A percentile compares a stretch with the other conserved stretches of the same genome.
Conservation (phyloP, 1,284 basidiomycete species). For the Ceratobasidium sp. region DNA sequence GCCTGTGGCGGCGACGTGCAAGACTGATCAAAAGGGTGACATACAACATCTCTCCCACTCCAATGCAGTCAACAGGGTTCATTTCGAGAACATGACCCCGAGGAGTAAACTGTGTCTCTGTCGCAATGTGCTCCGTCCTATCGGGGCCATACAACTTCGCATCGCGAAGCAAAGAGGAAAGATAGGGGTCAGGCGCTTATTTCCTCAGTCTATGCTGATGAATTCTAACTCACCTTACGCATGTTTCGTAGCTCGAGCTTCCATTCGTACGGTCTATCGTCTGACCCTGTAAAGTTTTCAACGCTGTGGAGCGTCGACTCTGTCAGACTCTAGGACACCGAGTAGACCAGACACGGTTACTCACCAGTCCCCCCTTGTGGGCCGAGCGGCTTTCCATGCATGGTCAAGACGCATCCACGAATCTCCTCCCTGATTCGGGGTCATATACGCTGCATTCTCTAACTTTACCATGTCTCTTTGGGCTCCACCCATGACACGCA, state of each 20-base stretch:
- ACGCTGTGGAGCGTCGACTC: background rate
- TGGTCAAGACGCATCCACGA: conserved; percentile 23
- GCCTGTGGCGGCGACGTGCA: conserved; percentile 25
- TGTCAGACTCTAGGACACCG: too few species aligned
- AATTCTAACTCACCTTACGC: conserved; percentile 23
- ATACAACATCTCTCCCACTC: conserved; percentile 33
- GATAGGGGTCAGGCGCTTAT: conserved; percentile 21
- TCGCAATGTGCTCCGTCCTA: conserved; percentile 19
- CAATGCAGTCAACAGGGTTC: conserved; percentile 15
- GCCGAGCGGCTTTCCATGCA: conserved; percentile 27
- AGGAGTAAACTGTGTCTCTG: conserved; percentile 26
- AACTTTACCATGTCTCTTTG: conserved; percentile 28
- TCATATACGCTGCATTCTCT: conserved; percentile 2
- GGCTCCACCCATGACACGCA: conserved; percentile 19
- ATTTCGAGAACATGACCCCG: conserved; percentile 18
- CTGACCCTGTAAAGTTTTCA: conserved; percentile 26
- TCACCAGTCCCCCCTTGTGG: conserved; percentile 25
- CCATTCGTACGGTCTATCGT: conserved; percentile 27
- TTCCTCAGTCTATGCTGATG: background rate
- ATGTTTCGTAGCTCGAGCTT: conserved; percentile 26
- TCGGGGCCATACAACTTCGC: conserved; percentile 22
- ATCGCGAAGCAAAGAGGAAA: background rate
- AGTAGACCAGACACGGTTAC: background rate
- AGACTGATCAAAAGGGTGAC: conserved; percentile 22
- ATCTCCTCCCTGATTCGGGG: background rate